Evolutionary conservation across 73 alveolate species (phyloP), one percentile per base, ranked within the genome.

Genomic region (Breviolum minutum): DNA sequence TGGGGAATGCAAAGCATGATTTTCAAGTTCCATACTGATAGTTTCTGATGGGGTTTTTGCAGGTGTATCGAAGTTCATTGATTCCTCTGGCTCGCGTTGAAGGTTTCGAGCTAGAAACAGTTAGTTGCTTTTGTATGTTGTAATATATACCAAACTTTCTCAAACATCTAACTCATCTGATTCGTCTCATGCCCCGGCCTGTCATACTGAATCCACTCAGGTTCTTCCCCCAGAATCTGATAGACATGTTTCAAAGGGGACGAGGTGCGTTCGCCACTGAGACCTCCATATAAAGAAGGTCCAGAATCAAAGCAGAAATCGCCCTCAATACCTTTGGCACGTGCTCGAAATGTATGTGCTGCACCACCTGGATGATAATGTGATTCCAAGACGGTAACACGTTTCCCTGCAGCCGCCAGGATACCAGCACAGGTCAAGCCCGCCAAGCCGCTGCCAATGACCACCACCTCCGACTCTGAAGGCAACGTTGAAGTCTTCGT

Each of bases 311-410:
- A 94, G 85, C 99, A 94, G 86, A 94, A 94, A 85, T 94, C 99
- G 32, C 99, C 99, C 30, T 94, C 63, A 14, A 94, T 12, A n/a
- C 99, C 99, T 63, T 94, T 94, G 84, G 94, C 99, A 0, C 94
- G 83, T 10, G 94, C 94, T 16, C 94, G 94, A 74, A 96, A 96
- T 81, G 94, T 77, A 62, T 96, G 99, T 2, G 98, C 94, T 20
- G 99, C 97, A 8, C 99, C 99, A 2, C 99, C 99, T 8, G 99
- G 99, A 10, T 48, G 87, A 64, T 96, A 96, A 87, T 96, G 99
- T n/a, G 83, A 69, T 74, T 96, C 99, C 83, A 96, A 63, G 54
- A 96, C 99, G 16, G 93, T 89, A 19, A 96, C 99, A 12, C 70
- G 73, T 61, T 96, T 96, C 87, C 99, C 99, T 22, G 99, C 95